phyloP scores from a whole-genome alignment of 257 asterid species.

The Voacanga thouarsii region DNA sequence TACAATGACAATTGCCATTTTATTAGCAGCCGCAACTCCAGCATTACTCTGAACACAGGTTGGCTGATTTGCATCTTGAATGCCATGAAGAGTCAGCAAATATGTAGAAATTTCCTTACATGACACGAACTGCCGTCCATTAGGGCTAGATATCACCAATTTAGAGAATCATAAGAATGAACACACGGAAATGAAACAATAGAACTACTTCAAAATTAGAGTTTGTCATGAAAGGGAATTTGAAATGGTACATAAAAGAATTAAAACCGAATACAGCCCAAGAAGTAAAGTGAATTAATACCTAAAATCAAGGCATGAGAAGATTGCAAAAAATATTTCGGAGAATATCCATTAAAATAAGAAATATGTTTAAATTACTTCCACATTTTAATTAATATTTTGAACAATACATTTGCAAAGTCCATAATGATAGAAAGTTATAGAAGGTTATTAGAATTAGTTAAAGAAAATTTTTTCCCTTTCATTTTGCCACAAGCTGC shows the following conservation, averaged over 20 bases:
- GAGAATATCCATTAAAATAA: not conserved
- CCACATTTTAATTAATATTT: not conserved
- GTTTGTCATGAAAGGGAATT: not conserved
- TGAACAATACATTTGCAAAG: not conserved
- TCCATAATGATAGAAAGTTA: not conserved
- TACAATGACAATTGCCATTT: conserved; percentile 34
- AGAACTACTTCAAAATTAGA: not conserved
- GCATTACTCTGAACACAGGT: conserved; percentile 24
- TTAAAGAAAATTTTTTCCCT: not conserved
- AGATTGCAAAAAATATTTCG: not conserved
- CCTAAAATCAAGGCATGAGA: not conserved
- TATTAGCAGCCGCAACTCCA: conserved; percentile 26
- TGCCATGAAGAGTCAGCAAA: conserved; percentile 54
- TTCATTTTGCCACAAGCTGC: not conserved
- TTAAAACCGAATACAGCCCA: not conserved
- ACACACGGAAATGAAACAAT: not conserved
- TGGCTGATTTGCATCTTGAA: conserved; percentile 34
- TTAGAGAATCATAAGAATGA: conserved; percentile 8
- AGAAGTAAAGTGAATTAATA: not conserved
- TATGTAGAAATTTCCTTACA: conserved; percentile 77
- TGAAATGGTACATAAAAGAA: not conserved
- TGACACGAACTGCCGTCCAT: conserved; percentile 67
- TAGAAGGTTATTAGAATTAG: not conserved
- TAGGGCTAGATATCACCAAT: conserved; percentile 61
- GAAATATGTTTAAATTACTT: not conserved